Conservation (phyloP, 345 rosid genomes). For the Iberis pinnata region DNA sequence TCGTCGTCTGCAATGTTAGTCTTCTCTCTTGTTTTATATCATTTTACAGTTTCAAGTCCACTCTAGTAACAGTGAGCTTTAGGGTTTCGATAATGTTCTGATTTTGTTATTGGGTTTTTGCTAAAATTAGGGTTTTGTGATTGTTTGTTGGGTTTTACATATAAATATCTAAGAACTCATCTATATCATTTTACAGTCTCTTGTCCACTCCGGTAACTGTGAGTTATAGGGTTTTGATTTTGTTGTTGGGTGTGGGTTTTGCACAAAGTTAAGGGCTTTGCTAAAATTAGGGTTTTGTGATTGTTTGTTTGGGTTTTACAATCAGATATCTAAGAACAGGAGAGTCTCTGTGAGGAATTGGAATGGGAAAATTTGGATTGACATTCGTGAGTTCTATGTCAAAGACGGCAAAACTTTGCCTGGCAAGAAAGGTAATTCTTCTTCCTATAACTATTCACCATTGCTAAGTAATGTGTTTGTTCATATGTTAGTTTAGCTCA, state of each 20-base stretch:
- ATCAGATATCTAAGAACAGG: conserved; percentile 74
- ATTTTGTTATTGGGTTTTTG: background rate
- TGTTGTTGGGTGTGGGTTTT: background rate
- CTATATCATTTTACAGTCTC: too few relatives aligned
- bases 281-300: conserved; percentile 12
- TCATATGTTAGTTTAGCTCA: conserved; percentile 1
- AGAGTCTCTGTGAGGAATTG: conserved; percentile 80
- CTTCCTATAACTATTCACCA: background rate
- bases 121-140: conserved; percentile 12
- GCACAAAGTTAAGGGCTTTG: background rate
- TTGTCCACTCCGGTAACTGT: conserved; percentile 1
- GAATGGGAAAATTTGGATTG: conserved; percentile 71
- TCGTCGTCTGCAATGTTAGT: conserved; percentile 69
- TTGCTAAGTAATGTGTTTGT: background rate
- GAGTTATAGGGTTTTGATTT: conserved; percentile 18
- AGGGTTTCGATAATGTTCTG: too few relatives aligned
- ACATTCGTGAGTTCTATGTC: conserved; percentile 83
- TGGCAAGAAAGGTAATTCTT: conserved; percentile 64
- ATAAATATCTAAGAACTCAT: conserved; percentile 77
- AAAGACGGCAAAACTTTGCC: conserved; percentile 80
- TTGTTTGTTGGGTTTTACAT: background rate
- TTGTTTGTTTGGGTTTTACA: background rate
- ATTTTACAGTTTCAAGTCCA: background rate
- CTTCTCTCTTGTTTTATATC: background rate
- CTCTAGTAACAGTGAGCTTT: conserved; percentile 23